phyloP scores from a whole-genome alignment of 176 grass and related monocot genomes.

The Neostapfia colusana region DNA sequence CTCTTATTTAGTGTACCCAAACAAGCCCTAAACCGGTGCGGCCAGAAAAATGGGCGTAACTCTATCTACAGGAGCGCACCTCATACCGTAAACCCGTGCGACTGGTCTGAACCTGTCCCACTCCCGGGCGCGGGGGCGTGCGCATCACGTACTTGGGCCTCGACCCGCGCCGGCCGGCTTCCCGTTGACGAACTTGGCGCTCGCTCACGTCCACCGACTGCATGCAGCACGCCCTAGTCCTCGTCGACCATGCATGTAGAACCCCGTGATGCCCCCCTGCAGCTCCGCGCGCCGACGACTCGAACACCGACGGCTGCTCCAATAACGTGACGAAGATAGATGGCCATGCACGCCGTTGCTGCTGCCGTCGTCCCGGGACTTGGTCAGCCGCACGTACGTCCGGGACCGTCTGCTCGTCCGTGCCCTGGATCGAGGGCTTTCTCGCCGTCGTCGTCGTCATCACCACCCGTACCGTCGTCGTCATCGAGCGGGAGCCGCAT shows the following conservation, averaged over 20 bases:
- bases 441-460: slow-evolving; percentile 66
- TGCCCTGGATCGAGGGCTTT: slow-evolving; percentile 94
- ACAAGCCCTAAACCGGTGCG: too few relatives aligned
- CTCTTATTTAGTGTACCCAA: too few relatives aligned
- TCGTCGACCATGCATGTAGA: slow-evolving; percentile 78
- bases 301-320: slow-evolving; percentile 82
- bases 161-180: slow-evolving; percentile 60
- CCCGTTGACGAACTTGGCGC: slow-evolving; percentile 87
- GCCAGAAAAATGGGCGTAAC: too few relatives aligned
- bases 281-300: slow-evolving; percentile 87
- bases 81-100: too few relatives aligned
- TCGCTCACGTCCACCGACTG: slow-evolving; percentile 85
- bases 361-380: slow-evolving; percentile 88
- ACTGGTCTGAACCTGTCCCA: slow-evolving; percentile 97
- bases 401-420: slow-evolving; percentile 88
- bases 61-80: too few relatives aligned
- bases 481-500: neutral
- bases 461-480: slow-evolving; percentile 41
- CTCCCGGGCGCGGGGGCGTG: slow-evolving; percentile 46
- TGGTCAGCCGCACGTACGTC: slow-evolving; percentile 87
- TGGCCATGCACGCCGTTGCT: slow-evolving; percentile 69
- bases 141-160: slow-evolving; percentile 87
- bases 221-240: slow-evolving; percentile 50
- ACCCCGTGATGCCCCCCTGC: slow-evolving; percentile 84
- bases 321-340: slow-evolving; percentile 80